Evolutionary conservation across 1,284 basidiomycete genomes (phyloP), one percentile per base, ranked within the genome.

Genomic region (Heimioporus punctisporus): DNA sequence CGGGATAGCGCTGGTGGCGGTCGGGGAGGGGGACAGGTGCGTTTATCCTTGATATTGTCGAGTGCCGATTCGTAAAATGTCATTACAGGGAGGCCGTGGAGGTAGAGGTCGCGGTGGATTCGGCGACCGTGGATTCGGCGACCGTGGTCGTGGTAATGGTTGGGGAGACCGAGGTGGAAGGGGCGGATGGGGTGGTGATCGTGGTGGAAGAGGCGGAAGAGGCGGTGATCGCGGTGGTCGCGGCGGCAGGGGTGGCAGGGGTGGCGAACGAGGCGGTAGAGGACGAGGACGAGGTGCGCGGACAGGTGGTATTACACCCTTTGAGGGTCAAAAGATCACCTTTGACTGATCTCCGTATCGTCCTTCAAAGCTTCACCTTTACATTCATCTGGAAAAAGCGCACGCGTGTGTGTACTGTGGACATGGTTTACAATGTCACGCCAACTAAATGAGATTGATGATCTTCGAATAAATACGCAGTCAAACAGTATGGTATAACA

Each of bases 311-410:
- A 88, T 94, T 65, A 76, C 86, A 52, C 71, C 81, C 30, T 84
- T 84, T 55, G 84, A 88, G 64, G 95, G 95, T 63, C 90, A 81
- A 74, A 97, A 95, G 80, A 88, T 82, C 57, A 90, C 85, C 21
- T 97, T 96, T 70, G 59, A 66, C 45, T 69, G 52, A 62, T 51
- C 37, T 19, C 23, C n/a, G 14, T 7, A 14, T 40, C 15, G 10
- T 40, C 39, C n/a, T 21, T 40, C 39, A 40, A 19, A 3, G 11
- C 15, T 17, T 37, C n/a, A n/a, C 30, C 6, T 15, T 27, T 41
- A 23, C 47, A 24, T 40, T 11, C 10, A 28, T 15, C 24, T 45
- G 9, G 11, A 17, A 15, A 10, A 26, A 19, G 8, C 30, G 55
- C 40, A 46, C 11, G 40, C 8, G 42, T 43, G 15, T 37, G 43